A percentile compares a stretch with the other conserved stretches of the same genome.
These are phyloP conservation scores for Phytophthora agathidicida DNA, from an alignment of 352 stramenopile species.

Conservation along the genomic window DNA sequence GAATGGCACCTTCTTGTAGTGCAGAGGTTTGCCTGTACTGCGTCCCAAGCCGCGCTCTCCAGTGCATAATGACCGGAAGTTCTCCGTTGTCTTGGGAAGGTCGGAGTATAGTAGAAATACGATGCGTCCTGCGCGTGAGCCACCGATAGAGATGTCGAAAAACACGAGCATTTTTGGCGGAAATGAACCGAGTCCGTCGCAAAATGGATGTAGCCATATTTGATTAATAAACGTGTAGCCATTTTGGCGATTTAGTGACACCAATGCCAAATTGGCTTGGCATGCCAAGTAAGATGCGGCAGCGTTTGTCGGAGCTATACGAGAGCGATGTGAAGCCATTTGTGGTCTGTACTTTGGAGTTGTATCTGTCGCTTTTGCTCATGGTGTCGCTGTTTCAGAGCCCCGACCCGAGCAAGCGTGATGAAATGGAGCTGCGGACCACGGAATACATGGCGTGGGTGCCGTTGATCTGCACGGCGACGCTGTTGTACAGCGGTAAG, in stretches of 20 bases:
- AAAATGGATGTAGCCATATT: no score
- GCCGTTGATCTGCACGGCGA: conserved; percentile 40
- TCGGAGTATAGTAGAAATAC: conserved; percentile 67
- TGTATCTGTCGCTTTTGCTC: conserved; percentile 63
- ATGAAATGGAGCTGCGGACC: conserved; percentile 57
- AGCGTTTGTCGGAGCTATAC: conserved; percentile 22
- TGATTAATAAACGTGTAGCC: no score
- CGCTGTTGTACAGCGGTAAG: conserved; percentile 43
- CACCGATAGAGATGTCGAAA: conserved; percentile 90
- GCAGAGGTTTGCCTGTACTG: conserved; percentile 58
- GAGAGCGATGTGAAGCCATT: conserved; percentile 44
- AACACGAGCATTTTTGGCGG: conserved; percentile 43
- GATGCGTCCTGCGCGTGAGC: conserved; percentile 65
- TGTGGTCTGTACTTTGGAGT: conserved; percentile 52
- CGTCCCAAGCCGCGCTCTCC: conserved; percentile 73
- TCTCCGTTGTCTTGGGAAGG: conserved; percentile 67
- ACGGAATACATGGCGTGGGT: conserved; percentile 60
- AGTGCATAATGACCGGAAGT: conserved; percentile 66
- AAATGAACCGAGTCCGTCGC: no score
- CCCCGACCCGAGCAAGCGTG: conserved; percentile 34
- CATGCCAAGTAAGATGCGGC: conserved; percentile 9
- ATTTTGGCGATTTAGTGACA: conserved; percentile 1
- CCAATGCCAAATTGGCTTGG: neutral
- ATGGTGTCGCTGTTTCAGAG: conserved; percentile 63
- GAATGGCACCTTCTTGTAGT: conserved; percentile 77